Evolutionary conservation across 1,284 basidiomycete genomes (phyloP).

Genomic region (Trichosporon ovoides): DNA sequence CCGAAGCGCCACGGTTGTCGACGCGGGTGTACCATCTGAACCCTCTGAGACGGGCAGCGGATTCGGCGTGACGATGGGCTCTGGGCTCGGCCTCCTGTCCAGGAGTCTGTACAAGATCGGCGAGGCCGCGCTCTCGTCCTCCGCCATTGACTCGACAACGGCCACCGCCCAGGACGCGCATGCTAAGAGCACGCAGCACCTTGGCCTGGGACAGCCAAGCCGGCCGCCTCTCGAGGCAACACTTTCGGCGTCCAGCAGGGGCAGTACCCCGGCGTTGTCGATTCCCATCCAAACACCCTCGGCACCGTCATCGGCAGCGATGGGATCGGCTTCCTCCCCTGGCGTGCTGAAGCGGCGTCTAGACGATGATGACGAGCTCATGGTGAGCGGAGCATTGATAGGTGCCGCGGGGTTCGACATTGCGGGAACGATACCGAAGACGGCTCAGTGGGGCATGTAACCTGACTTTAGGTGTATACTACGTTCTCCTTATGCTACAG

Average conservation of each 20-base stretch:
- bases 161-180: neutral
- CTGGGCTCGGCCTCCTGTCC: neutral
- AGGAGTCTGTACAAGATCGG: conserved; percentile 1
- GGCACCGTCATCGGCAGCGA: neutral
- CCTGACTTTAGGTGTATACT: neutral
- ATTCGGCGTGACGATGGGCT: neutral
- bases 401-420: neutral
- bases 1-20: conserved; percentile 64
- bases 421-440: neutral
- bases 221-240: neutral
- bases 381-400: neutral
- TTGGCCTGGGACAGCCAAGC: neutral
- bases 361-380: neutral
- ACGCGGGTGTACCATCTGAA: neutral
- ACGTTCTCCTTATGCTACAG: neutral
- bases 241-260: neutral
- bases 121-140: neutral
- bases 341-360: neutral
- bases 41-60: neutral
- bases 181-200: neutral
- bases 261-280: neutral
- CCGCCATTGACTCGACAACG: neutral
- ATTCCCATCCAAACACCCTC: neutral
- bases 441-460: neutral
- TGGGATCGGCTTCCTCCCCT: neutral